Evolutionary conservation across 208 protist genomes (phyloP).

Genomic region (Endotrypanum monterogeii): DNA sequence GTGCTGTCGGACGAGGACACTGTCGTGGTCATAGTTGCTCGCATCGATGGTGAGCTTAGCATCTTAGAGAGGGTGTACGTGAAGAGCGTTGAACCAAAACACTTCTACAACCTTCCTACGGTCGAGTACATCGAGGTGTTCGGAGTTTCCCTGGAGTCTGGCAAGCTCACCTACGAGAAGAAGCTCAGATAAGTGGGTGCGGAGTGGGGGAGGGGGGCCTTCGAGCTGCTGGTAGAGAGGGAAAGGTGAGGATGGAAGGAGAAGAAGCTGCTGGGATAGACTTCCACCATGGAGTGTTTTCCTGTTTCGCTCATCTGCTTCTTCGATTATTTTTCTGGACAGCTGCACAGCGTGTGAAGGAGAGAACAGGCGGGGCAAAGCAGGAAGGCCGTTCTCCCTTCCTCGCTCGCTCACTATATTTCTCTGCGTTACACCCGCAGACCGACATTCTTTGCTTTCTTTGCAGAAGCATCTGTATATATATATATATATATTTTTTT

Average conservation of each 20-base stretch:
- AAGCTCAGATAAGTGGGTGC: constrained; percentile 14
- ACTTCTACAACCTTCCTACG: constrained; percentile 73
- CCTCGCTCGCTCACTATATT: not conserved
- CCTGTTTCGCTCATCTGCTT: not conserved
- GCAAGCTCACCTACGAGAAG: constrained; percentile 61
- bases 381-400: not conserved
- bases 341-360: too few relatives aligned
- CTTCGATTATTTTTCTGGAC: not conserved
- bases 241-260: not conserved
- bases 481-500: not conserved
- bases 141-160: constrained; percentile 57
- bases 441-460: too few relatives aligned
- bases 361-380: too few relatives aligned
- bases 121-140: constrained; percentile 82
- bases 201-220: not conserved
- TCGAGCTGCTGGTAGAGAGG: too few relatives aligned
- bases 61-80: constrained; percentile 69
- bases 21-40: constrained; percentile 41
- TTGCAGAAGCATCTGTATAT: not conserved
- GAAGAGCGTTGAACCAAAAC: constrained; percentile 72
- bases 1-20: constrained; percentile 36
- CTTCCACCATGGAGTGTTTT: not conserved
- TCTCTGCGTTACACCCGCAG: not conserved
- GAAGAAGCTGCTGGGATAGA: too few relatives aligned
- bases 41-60: constrained; percentile 50